Percentiles rank a stretch among this genome's conserved stretches.
Conservation (phyloP, 768 basidiomycete species). For the Kwoniella sp. region DNA sequence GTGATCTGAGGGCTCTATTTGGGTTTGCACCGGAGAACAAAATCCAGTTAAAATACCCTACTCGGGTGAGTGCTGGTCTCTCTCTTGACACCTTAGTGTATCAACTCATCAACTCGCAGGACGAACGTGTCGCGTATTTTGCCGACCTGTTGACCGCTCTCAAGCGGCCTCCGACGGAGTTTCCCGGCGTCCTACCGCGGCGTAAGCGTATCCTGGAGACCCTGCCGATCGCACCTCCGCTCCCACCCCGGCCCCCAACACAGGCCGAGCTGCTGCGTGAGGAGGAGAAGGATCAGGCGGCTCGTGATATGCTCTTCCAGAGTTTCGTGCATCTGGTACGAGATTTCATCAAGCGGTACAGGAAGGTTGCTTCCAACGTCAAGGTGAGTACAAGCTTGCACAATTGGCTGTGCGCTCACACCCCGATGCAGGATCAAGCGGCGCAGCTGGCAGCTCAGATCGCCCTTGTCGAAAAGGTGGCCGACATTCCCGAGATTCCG, state of each 20-base stretch:
- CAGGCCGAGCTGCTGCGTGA: constrained; percentile 77
- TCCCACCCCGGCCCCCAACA: constrained; percentile 76
- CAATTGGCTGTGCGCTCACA: no score
- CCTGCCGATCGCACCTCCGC: constrained; percentile 80
- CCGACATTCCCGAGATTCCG: no score
- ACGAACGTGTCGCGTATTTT: constrained; percentile 73
- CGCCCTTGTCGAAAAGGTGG: no score
- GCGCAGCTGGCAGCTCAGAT: no score
- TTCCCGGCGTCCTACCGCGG: constrained; percentile 81
- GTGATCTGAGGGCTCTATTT: constrained; percentile 87
- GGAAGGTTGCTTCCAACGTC: constrained; percentile 77
- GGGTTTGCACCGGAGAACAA: constrained; percentile 69
- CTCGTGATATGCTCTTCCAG: constrained; percentile 76
- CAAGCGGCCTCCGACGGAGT: constrained; percentile 71
- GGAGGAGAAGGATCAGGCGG: constrained; percentile 71
- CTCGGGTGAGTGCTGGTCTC: constrained; percentile 36
- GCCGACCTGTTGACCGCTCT: constrained; percentile 65
- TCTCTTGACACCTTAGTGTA: not conserved
- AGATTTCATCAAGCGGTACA: constrained; percentile 87
- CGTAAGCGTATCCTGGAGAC: constrained; percentile 78
- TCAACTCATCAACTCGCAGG: no score
- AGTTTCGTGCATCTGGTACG: constrained; percentile 83
- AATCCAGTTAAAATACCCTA: constrained; percentile 61
- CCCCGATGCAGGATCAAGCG: no score
- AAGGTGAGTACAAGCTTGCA: constrained; percentile 59